These are phyloP conservation scores for Blastosporella zonata DNA, from an alignment of 1,284 basidiomycete genomes.

Conservation along the genomic window DNA sequence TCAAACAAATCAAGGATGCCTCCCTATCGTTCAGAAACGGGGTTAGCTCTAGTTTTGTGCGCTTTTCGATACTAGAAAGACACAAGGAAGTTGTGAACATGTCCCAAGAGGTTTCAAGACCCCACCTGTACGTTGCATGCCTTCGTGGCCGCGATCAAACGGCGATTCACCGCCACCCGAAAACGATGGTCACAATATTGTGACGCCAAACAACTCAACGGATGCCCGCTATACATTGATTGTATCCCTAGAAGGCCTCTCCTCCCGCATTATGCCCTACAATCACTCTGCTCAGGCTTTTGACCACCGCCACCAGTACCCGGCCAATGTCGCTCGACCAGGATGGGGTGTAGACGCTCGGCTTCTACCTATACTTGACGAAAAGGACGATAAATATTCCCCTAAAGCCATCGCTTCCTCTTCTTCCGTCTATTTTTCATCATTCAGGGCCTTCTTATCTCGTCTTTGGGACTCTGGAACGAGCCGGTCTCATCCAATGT, in stretches of 20 bases:
- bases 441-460: slow-evolving; percentile 25
- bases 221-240: slow-evolving; percentile 16
- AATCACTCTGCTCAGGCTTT: slow-evolving; percentile 10
- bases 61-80: no score
- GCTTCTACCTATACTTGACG: slow-evolving; percentile 11
- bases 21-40: no score
- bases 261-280: slow-evolving; percentile 11
- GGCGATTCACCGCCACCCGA: not conserved
- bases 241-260: slow-evolving; percentile 5
- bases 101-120: no score
- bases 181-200: slow-evolving; percentile 13
- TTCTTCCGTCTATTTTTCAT: slow-evolving; percentile 25
- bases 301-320: slow-evolving; percentile 8
- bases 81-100: no score
- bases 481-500: slow-evolving; percentile 25
- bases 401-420: slow-evolving; percentile 15
- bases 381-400: slow-evolving; percentile 17
- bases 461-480: slow-evolving; percentile 24
- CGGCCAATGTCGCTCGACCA: not conserved
- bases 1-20: no score
- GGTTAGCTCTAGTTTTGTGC: no score
- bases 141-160: not conserved
- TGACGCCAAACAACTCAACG: slow-evolving; percentile 5
- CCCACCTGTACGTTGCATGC: no score
- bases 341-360: slow-evolving; percentile 19